These are phyloP conservation scores for Withania somnifera DNA, from an alignment of 305 asterid genomes.

Conservation along the genomic window DNA sequence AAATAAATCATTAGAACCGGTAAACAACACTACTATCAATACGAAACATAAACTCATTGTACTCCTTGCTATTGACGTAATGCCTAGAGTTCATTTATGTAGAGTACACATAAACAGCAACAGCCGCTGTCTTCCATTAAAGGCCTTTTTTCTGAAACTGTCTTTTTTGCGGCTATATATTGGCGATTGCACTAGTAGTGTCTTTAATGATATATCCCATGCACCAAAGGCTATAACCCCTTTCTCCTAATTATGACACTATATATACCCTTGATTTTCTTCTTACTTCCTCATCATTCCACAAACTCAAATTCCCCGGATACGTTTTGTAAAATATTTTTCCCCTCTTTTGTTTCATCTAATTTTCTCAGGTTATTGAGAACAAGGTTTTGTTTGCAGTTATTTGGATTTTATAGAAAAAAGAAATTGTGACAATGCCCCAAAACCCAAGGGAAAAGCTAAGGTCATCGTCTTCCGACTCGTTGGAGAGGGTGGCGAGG, in stretches of 20 bases:
- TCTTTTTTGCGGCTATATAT: not conserved
- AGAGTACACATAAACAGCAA: not conserved
- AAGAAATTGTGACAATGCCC: slow-evolving; percentile 4
- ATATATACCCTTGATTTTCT: not conserved
- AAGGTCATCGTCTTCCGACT: slow-evolving; percentile 10
- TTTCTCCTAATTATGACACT: not conserved
- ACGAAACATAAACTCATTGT: not conserved
- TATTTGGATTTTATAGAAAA: not conserved
- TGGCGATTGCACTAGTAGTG: not conserved
- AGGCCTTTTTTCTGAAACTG: not conserved
- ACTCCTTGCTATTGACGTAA: not conserved
- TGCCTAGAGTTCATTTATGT: not conserved
- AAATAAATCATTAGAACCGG: too few species aligned
- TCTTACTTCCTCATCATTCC: not conserved
- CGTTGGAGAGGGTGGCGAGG: slow-evolving; percentile 27
- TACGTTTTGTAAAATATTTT: not conserved
- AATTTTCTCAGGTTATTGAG: too few species aligned
- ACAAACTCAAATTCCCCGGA: not conserved
- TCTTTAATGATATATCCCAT: not conserved
- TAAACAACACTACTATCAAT: too few species aligned
- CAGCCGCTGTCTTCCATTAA: not conserved
- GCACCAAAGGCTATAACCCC: not conserved
- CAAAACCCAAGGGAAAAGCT: slow-evolving; percentile 1
- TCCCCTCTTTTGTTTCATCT: not conserved
- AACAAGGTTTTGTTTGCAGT: too few species aligned